A percentile compares a stretch with the other conserved stretches of the same genome.
phyloP scores from a whole-genome alignment of 2,329 filamentous ascomycete species.

The Aureobasidium mangrovei region DNA sequence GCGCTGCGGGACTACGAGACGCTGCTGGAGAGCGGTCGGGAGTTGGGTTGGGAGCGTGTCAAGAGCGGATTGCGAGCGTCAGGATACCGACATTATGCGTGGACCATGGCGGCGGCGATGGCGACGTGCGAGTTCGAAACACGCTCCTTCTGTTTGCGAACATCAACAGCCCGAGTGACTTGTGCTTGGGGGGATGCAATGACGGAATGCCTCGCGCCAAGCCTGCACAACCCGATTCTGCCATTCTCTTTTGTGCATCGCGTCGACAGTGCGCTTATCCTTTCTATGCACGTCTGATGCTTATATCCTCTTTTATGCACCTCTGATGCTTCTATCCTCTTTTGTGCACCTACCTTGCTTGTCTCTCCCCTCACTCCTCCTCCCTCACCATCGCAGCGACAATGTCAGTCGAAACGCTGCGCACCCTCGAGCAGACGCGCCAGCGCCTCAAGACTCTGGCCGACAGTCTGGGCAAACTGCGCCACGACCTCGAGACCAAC shows the following conservation, averaged over 20 bases:
- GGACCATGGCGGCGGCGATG: not conserved
- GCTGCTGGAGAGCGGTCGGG: not conserved
- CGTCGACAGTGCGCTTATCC: too few relatives aligned
- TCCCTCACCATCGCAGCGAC: not conserved
- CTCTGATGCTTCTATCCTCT: not conserved
- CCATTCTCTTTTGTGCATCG: too few relatives aligned
- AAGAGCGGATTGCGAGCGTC: not conserved
- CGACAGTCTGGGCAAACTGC: slow-evolving; percentile 21
- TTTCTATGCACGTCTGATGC: too few relatives aligned
- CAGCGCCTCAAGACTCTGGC: slow-evolving; percentile 24
- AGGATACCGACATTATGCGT: slow-evolving; percentile 2
- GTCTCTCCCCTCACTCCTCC: not conserved
- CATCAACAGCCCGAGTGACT: too few relatives aligned
- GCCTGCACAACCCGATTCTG: too few relatives aligned
- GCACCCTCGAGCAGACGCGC: slow-evolving; percentile 26
- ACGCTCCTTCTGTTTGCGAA: too few relatives aligned
- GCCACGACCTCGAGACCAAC: slow-evolving; percentile 22
- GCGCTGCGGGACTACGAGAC: not conserved
- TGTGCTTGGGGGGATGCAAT: too few relatives aligned
- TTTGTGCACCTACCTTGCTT: not conserved
- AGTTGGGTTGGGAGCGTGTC: not conserved
- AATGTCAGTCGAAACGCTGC: slow-evolving; percentile 20
- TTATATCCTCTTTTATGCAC: too few relatives aligned
- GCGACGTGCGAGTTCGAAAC: not conserved
- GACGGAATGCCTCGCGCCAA: too few relatives aligned